Evolutionary conservation across 2,329 filamentous ascomycete species (phyloP).

Genomic region (Diaporthe longicolla): DNA sequence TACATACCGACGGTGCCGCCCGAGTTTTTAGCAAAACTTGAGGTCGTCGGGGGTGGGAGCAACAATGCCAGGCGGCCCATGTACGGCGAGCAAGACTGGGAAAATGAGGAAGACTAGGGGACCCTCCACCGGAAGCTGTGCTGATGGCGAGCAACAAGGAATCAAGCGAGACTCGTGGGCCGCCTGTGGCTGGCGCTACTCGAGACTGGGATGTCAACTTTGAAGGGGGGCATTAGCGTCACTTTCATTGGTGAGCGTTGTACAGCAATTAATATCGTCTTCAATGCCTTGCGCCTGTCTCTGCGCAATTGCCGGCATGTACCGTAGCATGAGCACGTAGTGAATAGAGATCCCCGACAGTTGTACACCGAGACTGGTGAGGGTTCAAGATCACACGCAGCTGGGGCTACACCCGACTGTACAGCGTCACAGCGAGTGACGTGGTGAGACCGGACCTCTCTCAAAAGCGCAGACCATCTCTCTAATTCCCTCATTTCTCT

Average conservation of each 20-base stretch:
- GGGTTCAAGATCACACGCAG: background rate
- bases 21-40: slow-evolving; percentile 91
- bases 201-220: slow-evolving; percentile 4
- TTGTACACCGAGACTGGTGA: background rate
- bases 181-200: slow-evolving; percentile 18
- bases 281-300: slow-evolving; percentile 27
- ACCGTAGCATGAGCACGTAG: background rate
- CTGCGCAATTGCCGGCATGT: slow-evolving; percentile 21
- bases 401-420: slow-evolving; percentile 11
- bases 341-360: background rate
- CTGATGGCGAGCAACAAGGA: slow-evolving; percentile 13
- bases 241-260: slow-evolving; percentile 26
- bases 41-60: slow-evolving; percentile 64
- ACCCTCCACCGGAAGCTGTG: slow-evolving; percentile 20
- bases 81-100: slow-evolving; percentile 76
- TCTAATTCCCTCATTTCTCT: background rate
- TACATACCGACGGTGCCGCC: slow-evolving; percentile 96
- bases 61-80: slow-evolving; percentile 63
- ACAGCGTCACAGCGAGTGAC: slow-evolving; percentile 18
- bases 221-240: slow-evolving; percentile 22
- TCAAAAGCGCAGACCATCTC: background rate
- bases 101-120: slow-evolving; percentile 71
- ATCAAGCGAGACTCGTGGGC: slow-evolving; percentile 20
- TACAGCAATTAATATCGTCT: slow-evolving; percentile 29
- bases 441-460: slow-evolving; percentile 7